Base-by-base conservation (phyloP, 2,329 filamentous ascomycete species). In the Annulohypoxylon truncatum region DNA sequence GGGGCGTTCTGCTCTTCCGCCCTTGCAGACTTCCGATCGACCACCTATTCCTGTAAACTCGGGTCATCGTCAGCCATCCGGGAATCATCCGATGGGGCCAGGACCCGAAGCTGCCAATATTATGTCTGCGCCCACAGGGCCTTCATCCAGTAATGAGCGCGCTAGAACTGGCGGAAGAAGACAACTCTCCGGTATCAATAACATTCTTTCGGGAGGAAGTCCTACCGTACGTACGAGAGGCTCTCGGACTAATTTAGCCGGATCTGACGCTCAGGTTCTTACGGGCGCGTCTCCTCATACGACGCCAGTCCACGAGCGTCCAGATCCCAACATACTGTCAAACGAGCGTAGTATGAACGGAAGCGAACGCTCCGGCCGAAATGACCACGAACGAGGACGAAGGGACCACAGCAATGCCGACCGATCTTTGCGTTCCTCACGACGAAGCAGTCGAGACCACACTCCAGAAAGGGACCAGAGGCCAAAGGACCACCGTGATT, bases 161-260 rank as follows among this genome's bases (percentile, higher is more conserved):
- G 78, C 74, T 68, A 70, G 82, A 57, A 76, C 76, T 48, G 75
- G 84, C 28, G 80, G 83, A 15, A 79, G 82, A 63, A 81, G 87
- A 61, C 86, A 89, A 70, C 79, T 90, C 28, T 83, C 84, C 10
- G 84, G 85, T 47, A 89, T 90, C 64, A 88, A 89, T 70, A 87
- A 78, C 66, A 86, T 83, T 53, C 80, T 89, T 3, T 83, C 85
- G 68, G 83, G 86, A 74, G 82, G 77, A 28, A 80, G 77, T 46
- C 78, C 77, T 8, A 77, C 71, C 38, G 69, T 77, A 33, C 76
- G 79, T 72, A 79, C 61, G 67, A 79, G 67, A 74, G 75, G 68
- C 77, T 79, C 72, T 66, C 79, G 82, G 12, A 79, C 78, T 55
- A 82, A 80, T 61, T 73, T 88, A 33, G 83, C 80, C 15, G 82